These are phyloP conservation scores for Ampelomyces quisqualis DNA, from an alignment of 2,329 filamentous ascomycete genomes.

Conservation along the genomic window DNA sequence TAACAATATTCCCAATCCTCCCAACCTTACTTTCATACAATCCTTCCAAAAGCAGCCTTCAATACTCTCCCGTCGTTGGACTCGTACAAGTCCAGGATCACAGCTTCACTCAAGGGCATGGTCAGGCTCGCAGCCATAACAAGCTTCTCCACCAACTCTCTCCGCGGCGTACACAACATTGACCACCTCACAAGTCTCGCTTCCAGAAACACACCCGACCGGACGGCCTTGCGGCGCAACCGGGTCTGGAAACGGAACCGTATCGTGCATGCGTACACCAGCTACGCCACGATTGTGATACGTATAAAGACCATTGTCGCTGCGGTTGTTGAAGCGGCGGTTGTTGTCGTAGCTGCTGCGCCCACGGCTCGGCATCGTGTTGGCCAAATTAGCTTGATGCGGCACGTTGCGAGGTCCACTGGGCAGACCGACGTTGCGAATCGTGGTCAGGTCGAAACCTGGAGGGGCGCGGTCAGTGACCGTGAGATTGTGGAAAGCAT, in stretches of 20 bases:
- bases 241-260: conserved; percentile 35
- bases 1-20: background rate
- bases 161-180: conserved; percentile 18
- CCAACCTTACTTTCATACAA: background rate
- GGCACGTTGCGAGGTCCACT: conserved; percentile 1
- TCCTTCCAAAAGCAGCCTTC: background rate
- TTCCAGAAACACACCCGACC: conserved; percentile 1
- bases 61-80: background rate
- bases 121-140: conserved; percentile 21
- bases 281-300: conserved; percentile 13
- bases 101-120: conserved; percentile 11
- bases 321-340: conserved; percentile 4
- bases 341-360: conserved; percentile 8
- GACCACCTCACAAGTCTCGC: conserved; percentile 17
- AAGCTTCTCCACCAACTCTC: conserved; percentile 14
- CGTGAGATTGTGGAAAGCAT: conserved; percentile 5
- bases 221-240: conserved; percentile 26
- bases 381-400: no score
- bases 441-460: conserved; percentile 11
- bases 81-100: conserved; percentile 11
- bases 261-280: conserved; percentile 35
- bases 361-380: conserved; percentile 10
- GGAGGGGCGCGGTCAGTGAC: conserved; percentile 3
- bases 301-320: conserved; percentile 30
- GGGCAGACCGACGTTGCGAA: conserved; percentile 15